Evolutionary conservation across 345 rosid species (phyloP).

Genomic region (Eucalyptus cloeziana): DNA sequence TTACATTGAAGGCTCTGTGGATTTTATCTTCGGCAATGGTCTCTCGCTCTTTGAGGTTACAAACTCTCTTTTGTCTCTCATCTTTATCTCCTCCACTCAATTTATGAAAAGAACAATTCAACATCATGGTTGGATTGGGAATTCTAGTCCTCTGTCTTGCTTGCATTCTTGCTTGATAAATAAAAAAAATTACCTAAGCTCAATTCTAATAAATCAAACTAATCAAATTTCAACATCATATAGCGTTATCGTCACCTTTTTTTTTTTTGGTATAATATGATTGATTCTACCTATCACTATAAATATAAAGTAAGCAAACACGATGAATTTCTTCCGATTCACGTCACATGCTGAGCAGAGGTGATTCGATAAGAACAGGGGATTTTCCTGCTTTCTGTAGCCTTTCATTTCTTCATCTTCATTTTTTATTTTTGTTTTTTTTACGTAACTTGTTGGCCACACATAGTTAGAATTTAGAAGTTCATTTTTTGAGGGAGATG

Average conservation of each 20-base stretch:
- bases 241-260: neutral
- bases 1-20: conserved; percentile 89
- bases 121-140: neutral
- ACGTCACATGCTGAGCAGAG: neutral
- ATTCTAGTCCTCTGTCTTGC: neutral
- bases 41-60: conserved; percentile 69
- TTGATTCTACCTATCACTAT: neutral
- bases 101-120: neutral
- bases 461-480: neutral
- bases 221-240: neutral
- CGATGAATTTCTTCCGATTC: neutral
- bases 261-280: neutral
- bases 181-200: neutral
- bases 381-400: neutral
- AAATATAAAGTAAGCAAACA: neutral
- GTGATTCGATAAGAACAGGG: neutral
- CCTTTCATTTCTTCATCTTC: neutral
- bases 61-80: neutral
- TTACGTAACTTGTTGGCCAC: neutral
- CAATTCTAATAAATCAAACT: neutral
- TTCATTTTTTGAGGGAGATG: neutral
- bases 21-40: conserved; percentile 92
- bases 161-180: neutral
- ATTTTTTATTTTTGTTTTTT: neutral
- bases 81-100: neutral